Evolutionary conservation across 228 moss, liverwort and hornwort genomes (phyloP), one percentile per base, ranked within the genome.

Genomic region (Sphagnum fallax): DNA sequence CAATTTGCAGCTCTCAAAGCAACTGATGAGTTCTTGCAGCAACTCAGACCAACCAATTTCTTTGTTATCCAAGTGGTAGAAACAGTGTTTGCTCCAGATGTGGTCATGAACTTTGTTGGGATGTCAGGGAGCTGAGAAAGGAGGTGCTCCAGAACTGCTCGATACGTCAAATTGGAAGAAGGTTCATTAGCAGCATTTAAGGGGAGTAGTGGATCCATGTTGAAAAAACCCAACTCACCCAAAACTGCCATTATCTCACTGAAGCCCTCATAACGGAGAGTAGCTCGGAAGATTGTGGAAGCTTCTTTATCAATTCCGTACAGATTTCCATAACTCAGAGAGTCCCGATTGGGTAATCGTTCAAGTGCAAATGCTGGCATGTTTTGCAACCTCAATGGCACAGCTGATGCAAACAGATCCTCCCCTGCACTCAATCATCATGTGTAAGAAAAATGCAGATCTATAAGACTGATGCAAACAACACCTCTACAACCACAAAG

Each of bases 231-330:
- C 50, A 96, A 78, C 76, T 88, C 89, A 48, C 80, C 91, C 15
- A 92, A 70, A 47, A 75, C 80, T 61, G 88, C 81, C 92, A 96
- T 96, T 48, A 89, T 70, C 61, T 88, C 88, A 78, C 92, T 91
- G 50, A 96, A 96, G 51, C 95, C 92, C 82, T 89, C 84, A 67
- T 92, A 91, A 16, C 95, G 89, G 18, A 96, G 79, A 53, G 95
- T 96, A 67, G 91, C 92, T 72, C 95, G 87, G 70, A 96, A 92
- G 68, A 96, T 73, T 6, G 92, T 96, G 1, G 88, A 80, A 57
- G 92, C 91, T 75, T 96, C 95, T 66, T 88, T 52, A 4, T 85
- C 79, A 65, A 96, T 92, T 16, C 91, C 84, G 67, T 96, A 96
- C 5, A 84, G 80, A 58, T 91, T 83, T 49, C 92, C 92, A 71